Evolutionary conservation across 371 early-diverging fungal genomes (phyloP), one percentile per base, ranked within the genome.

Genomic region (Apophysomyces elegans): DNA sequence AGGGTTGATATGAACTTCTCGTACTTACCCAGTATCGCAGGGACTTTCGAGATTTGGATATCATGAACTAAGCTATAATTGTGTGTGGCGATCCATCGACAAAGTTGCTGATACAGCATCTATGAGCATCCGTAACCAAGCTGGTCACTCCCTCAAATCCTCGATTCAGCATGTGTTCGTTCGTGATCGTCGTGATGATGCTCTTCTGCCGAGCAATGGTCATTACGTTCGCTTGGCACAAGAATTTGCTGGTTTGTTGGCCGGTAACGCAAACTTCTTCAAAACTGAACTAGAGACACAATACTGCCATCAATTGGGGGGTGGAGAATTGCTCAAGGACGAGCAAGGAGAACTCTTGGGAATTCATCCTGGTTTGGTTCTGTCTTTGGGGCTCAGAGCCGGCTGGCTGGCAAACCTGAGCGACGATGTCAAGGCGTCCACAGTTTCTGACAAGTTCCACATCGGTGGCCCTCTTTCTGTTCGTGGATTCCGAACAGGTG

Each of bases 91-190:
- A 59, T 85, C 92, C 11, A 77, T 95, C 37, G 84, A 87, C 69
- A 85, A 84, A 58, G 75, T 96, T 1, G 80, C 91, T 1, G 73
- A 84, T n/a, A 74, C 74, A 16, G 95, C 96, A 1, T 93, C 95
- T 3, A 79, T 91, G 63, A 89, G 94, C 68, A 86, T 96, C 62
- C 91, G 98, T 36, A 75, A 89, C 41, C 91, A 95, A 66, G 96
- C 91, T 14, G 97, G 96, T 0, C 92, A 97, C 72, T 81, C 92
- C 16, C 76, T 97, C 39, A 97, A 97, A 72, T 91, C 95, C 4
- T 83, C 94, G 0, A 60, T 96, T 44, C 73, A 78, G 4, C 91
- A 95, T 77, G 74, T 81, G 37, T 86, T 89, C 69, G 66, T 85
- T 0, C 77, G 81, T 43, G 96, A 97, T 63, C 77, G 77, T 32